Conservation (phyloP, 306 rosid genomes). For the Canavalia gladiata region DNA sequence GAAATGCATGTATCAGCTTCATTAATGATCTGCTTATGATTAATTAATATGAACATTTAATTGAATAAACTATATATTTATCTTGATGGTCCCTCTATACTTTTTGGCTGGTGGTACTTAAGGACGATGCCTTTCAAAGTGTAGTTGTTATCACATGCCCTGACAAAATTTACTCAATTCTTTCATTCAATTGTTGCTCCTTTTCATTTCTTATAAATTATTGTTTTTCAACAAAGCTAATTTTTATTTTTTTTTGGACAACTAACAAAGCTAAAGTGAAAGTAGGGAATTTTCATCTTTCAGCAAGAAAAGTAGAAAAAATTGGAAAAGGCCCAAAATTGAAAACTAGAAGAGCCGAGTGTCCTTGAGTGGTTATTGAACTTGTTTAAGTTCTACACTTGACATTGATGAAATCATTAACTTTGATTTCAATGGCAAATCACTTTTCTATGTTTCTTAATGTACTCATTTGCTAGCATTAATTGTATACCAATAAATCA, state of each 20-base stretch:
- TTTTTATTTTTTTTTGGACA: no score
- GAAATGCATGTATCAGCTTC: constrained; percentile 23
- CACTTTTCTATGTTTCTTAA: not conserved
- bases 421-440: constrained; percentile 6
- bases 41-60: constrained; percentile 43
- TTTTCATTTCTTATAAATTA: constrained; percentile 38
- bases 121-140: constrained; percentile 46
- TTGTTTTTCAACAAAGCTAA: not conserved
- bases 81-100: constrained; percentile 41
- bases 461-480: not conserved
- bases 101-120: constrained; percentile 42
- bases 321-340: not conserved
- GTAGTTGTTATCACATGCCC: constrained; percentile 59
- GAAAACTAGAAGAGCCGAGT: constrained; percentile 39
- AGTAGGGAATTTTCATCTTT: constrained; percentile 44
- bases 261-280: constrained; percentile 48
- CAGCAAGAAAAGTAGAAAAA: constrained; percentile 8
- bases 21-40: constrained; percentile 57
- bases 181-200: constrained; percentile 40
- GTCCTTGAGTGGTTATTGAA: not conserved
- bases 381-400: not conserved
- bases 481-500: not conserved
- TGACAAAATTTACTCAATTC: constrained; percentile 45
- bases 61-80: constrained; percentile 9
- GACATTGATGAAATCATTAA: not conserved